Evolutionary conservation across 1,284 basidiomycete species (phyloP), one percentile per base, ranked within the genome.

Genomic region (Sporisorium graminicola): DNA sequence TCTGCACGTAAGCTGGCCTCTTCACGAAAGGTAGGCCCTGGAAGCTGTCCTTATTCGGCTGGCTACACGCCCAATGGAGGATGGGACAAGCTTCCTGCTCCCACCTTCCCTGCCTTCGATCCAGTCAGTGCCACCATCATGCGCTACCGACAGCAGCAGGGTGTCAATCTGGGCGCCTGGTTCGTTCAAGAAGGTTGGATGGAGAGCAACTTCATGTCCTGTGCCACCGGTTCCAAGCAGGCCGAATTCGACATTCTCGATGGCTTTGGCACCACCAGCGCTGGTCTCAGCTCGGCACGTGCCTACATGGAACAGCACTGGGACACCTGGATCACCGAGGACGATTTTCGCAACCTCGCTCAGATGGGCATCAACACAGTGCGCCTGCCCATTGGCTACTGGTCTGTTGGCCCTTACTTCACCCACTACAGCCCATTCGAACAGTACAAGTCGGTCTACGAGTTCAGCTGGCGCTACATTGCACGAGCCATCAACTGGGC

Each of bases 171-270:
- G 5, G 81, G 81, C 44, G 54, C 74, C 8, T 82, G 81, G 81
- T 92, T 93, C 78, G 91, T 92, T 1, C 90, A 91, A 62, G 92
- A 93, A 82, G 86, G 89, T 31, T 93, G 92, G 92, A 92, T 93
- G 91, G 90, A 90, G 7, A 90, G 90, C 5, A 90, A 90, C 46
- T 76, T 92, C 35, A 93, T 92, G 82, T 82, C 84, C 2, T 92
- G 91, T 66, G 91, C 92, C 4, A 83, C 87, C 26, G 90, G 89
- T 5, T 79, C 87, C 20, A 87, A 89, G 77, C 78, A 86, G 2
- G 89, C 91, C 3, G 88, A 88, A 57, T 78, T 87, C 46, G 87
- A 87, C 71, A 68, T 88, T 9, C 86, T 87, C 0, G 79, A 77
- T 31, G 87, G 87, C 13, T 88, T 87, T 79, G 87, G 86, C 89